Evolutionary conservation across 371 early-diverging fungal species (phyloP), one percentile per base, ranked within the genome.

Genomic region (Blastocladiella emersonii): DNA sequence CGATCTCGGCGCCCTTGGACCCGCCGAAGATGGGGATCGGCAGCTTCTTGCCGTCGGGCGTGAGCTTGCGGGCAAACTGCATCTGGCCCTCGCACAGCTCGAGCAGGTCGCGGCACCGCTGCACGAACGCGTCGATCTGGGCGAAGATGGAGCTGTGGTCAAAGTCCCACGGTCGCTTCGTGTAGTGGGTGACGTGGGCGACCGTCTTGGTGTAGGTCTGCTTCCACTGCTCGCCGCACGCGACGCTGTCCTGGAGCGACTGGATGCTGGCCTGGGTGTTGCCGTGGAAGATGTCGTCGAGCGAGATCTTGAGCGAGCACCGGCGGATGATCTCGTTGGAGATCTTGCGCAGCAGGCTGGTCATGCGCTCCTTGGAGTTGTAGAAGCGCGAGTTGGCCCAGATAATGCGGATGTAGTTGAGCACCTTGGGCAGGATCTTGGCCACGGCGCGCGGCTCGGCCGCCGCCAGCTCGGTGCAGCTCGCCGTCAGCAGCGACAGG

Each of bases 31-130:
- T 62, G 15, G 82, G 81, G 61, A 81, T 75, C 15, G 78, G 74
- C 15, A 73, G 68, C 61, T 77, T 78, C 34, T 79, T 75, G 6
- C 77, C 74, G 3, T 74, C 78, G 27, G 60, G 44, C 23, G 65
- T 63, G 7, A 74, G 41, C 56, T 79, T 80, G 35, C 82, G 62
- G 15, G 79, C 73, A 69, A 81, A 81, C 66, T 81, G 82, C 55
- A 81, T 78, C 67, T 81, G 82, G 17, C 79, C 76, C 64, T 81
- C 82, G 64, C 82, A 81, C 1, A 81, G 77, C 62, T 80, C 71
- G n/a, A 72, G 34, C 41, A 81, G 65, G 62, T 81, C 80, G 21
- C 78, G 67, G 61, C 82, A 81, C 36, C 82, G 67, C 64, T 79
- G 79, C 8, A 78, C 75, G 66, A 80, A 81, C 5, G 82, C 82